Base-by-base conservation (phyloP, 768 basidiomycete species). In the Russula vinacea region DNA sequence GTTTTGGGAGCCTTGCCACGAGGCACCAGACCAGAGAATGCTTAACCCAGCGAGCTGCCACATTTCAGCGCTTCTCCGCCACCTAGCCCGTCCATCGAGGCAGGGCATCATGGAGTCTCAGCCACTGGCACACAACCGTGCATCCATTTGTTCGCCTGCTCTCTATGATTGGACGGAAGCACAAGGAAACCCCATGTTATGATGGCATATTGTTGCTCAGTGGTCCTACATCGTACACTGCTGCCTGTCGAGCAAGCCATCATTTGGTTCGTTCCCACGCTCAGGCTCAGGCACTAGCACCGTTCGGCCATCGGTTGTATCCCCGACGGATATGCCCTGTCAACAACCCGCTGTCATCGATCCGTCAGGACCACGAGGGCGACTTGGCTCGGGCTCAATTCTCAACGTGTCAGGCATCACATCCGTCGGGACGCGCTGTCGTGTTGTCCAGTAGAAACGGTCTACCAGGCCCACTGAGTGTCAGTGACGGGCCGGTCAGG, bases 21-120 rank as follows among this genome's bases (percentile, higher is more conserved):
- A 52, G 62, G 62, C 33, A 58, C 50, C 19, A n/a, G 24, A 53
- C 3, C 50, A 37, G 56, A 58, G 57, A 9, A 32, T n/a, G 50
- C 51, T 49, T 32, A 40, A 54, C 58, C 35, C 22, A 60, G 52
- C 51, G 26, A 59, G 35, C 35, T 60, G 37, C 45, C 8, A 22
- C 52, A 26, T 58, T 63, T n/a, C 24, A 45, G 62, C 47, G 39
- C 6, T 19, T 35, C 37, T 44, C 14, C 49, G 47, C 22, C 35
- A 45, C 29, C 29, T n/a, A 16, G 39, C 19, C 58, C 13, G 13
- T 32, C 24, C n/a, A 29, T 26, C 24, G n/a, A 2, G 29, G 35
- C 8, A 50, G 29, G 26, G 10, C 49, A 17, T 29, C 16, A 17
- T 29, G 49, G 49, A 8, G 14, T 17, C 14, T 16, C 40, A 42